Evolutionary conservation across 306 rosid genomes (phyloP).

Genomic region (Acacia confusa): DNA sequence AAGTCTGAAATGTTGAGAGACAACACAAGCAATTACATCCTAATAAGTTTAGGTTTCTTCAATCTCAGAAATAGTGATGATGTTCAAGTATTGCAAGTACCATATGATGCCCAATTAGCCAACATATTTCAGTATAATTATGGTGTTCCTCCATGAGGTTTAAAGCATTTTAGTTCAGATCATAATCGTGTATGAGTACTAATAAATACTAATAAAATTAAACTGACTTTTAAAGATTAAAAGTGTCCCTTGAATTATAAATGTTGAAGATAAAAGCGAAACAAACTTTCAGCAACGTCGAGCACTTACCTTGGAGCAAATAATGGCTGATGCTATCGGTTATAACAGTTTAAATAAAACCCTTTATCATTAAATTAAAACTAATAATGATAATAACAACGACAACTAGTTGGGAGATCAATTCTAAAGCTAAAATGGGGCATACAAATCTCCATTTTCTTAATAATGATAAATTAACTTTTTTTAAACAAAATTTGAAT

Average conservation of each 20-base stretch:
- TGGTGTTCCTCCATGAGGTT: not conserved
- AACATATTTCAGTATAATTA: not conserved
- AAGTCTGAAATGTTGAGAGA: slow-evolving; percentile 45
- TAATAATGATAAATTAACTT: not conserved
- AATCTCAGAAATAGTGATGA: not conserved
- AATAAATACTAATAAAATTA: not conserved
- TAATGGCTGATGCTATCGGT: not conserved
- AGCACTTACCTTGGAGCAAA: not conserved
- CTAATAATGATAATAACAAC: no score
- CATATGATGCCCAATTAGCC: not conserved
- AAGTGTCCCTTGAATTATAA: not conserved
- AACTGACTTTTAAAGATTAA: not conserved
- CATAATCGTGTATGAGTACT: not conserved
- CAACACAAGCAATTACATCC: not conserved
- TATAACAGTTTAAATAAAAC: not conserved
- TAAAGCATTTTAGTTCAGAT: not conserved
- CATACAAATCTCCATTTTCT: not conserved
- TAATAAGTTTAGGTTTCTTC: not conserved
- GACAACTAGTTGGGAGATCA: not conserved
- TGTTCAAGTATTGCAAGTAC: not conserved
- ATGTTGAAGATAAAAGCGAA: not conserved
- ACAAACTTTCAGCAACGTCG: not conserved
- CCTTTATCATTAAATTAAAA: not conserved
- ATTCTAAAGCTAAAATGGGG: not conserved
- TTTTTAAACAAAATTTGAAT: not conserved